Percentiles rank a stretch among this genome's conserved stretches.
These are phyloP conservation scores for Calonectria hawksworthii DNA, from an alignment of 2,329 filamentous ascomycete genomes.

Conservation along the genomic window DNA sequence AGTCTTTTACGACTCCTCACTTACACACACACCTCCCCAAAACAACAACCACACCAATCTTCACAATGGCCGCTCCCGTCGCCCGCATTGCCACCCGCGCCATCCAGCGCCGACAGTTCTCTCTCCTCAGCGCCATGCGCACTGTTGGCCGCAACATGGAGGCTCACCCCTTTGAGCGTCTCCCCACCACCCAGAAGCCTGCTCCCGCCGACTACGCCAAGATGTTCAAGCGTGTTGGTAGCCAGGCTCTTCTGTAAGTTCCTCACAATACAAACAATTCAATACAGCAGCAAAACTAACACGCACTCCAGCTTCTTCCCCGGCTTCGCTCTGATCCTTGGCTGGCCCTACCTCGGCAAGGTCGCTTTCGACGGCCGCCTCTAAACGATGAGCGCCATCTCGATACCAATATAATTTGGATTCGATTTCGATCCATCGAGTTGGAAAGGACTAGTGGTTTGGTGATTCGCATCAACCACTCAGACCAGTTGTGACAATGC, in stretches of 20 bases:
- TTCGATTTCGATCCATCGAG: constrained; percentile 35
- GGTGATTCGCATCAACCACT: constrained; percentile 16
- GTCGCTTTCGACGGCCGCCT: constrained; percentile 50
- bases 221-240: constrained; percentile 49
- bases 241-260: constrained; percentile 52
- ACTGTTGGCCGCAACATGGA: constrained; percentile 51
- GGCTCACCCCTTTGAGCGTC: constrained; percentile 53
- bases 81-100: constrained; percentile 48
- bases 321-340: constrained; percentile 50
- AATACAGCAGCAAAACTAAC: constrained; percentile 26
- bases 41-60: constrained; percentile 32
- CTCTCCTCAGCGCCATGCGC: constrained; percentile 51
- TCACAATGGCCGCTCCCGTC: constrained; percentile 47
- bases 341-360: constrained; percentile 52
- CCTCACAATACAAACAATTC: neutral
- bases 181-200: constrained; percentile 45
- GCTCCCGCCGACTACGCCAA: constrained; percentile 50
- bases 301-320: constrained; percentile 50
- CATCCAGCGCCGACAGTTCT: constrained; percentile 51
- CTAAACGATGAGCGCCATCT: constrained; percentile 32
- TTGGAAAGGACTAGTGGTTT: constrained; percentile 26
- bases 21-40: constrained; percentile 34
- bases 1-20: constrained; percentile 27
- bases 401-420: constrained; percentile 24
- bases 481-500: constrained; percentile 35